phyloP scores from a whole-genome alignment of 495 filamentous ascomycete species.

The Penicillium cosmopolitanum region DNA sequence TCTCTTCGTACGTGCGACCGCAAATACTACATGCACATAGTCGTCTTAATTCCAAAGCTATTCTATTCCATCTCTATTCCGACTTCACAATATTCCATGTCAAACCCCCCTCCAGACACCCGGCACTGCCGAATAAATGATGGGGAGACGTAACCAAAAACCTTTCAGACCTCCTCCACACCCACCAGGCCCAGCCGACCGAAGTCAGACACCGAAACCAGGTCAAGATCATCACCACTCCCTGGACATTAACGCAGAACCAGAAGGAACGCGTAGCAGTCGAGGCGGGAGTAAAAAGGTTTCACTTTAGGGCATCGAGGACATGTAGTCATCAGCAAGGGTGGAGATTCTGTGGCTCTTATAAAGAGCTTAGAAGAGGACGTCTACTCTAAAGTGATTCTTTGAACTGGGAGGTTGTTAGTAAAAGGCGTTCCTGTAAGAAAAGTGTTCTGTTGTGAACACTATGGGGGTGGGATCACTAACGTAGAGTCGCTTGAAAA shows the following conservation, averaged over 20 bases:
- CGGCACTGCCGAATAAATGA: too few relatives aligned
- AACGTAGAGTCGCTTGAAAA: slow-evolving; percentile 68
- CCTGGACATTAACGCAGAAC: slow-evolving; percentile 52
- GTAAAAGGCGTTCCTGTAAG: slow-evolving; percentile 29
- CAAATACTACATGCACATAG: too few relatives aligned
- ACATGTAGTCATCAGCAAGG: slow-evolving; percentile 74
- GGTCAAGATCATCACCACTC: slow-evolving; percentile 77
- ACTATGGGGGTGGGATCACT: slow-evolving; percentile 45
- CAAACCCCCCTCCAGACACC: too few relatives aligned
- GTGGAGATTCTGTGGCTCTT: slow-evolving; percentile 76
- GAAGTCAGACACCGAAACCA: slow-evolving; percentile 62
- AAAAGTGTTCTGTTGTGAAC: slow-evolving; percentile 3
- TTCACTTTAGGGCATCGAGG: slow-evolving; percentile 75
- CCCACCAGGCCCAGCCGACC: slow-evolving; percentile 66
- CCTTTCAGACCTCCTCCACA: slow-evolving; percentile 75
- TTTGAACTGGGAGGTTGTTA: slow-evolving; percentile 59
- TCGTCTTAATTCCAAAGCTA: too few relatives aligned
- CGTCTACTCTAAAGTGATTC: slow-evolving; percentile 93
- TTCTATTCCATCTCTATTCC: too few relatives aligned
- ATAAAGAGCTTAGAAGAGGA: slow-evolving; percentile 78
- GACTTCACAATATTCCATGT: too few relatives aligned
- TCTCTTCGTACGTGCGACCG: too few relatives aligned
- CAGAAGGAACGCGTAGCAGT: slow-evolving; percentile 37
- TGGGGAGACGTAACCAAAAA: slow-evolving; percentile 22
- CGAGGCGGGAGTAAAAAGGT: slow-evolving; percentile 62